phyloP scores from a whole-genome alignment of 768 basidiomycete genomes.

The Rhodotorula graminis region DNA sequence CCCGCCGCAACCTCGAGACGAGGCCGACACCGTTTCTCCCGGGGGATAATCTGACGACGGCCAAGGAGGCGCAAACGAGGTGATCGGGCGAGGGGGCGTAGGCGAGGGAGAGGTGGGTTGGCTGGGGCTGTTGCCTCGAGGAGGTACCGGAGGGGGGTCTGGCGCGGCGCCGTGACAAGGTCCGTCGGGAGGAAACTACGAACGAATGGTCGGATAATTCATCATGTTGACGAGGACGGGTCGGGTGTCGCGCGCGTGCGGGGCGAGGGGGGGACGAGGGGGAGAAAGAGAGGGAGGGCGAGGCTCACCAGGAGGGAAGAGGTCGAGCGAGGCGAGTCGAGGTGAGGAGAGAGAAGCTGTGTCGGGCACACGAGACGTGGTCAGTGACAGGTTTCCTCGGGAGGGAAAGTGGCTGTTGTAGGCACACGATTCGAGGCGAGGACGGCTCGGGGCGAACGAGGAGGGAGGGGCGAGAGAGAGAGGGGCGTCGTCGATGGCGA shows the following conservation, averaged over 20 bases:
- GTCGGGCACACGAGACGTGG: background rate
- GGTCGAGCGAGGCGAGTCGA: background rate
- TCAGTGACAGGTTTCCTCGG: background rate
- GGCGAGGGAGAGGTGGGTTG: background rate
- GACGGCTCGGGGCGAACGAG: background rate
- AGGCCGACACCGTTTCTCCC: background rate
- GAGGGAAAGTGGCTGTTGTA: background rate
- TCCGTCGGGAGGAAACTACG: slow-evolving; percentile 8
- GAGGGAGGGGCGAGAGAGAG: background rate
- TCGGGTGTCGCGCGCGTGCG: background rate
- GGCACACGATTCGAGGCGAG: background rate
- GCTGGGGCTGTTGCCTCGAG: background rate
- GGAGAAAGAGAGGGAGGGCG: background rate
- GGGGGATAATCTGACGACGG: background rate
- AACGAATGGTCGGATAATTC: slow-evolving; percentile 5
- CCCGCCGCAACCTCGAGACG: background rate
- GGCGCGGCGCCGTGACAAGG: background rate
- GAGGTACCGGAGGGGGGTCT: background rate
- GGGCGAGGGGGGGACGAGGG: no score
- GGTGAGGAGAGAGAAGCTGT: background rate
- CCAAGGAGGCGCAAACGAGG: background rate
- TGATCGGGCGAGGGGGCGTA: background rate
- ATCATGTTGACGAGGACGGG: background rate
- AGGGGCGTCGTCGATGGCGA: background rate
- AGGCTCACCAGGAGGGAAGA: background rate